Conservation (phyloP, 768 basidiomycete species). For the Phanerodontia chrysosporium region DNA sequence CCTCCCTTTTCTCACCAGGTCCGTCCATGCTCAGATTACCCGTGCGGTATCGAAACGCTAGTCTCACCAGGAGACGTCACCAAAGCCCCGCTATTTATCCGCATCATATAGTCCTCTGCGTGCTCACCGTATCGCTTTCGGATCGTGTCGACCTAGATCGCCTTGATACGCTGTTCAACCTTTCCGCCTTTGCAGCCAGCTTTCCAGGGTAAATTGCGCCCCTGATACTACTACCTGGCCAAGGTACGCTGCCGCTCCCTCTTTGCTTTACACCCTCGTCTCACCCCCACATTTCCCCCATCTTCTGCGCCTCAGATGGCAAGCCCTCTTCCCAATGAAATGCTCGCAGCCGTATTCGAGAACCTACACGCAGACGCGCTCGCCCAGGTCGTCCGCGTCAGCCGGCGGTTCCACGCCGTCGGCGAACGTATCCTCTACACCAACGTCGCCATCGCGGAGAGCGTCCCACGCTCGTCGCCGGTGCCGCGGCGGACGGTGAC, state of each 20-base stretch:
- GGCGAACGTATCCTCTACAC: slow-evolving; percentile 60
- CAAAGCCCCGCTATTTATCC: slow-evolving; percentile 17
- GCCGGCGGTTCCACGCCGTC: slow-evolving; percentile 38
- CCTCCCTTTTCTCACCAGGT: slow-evolving; percentile 9
- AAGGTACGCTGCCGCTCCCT: neutral
- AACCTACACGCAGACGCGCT: slow-evolving; percentile 30
- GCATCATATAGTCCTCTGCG: slow-evolving; percentile 7
- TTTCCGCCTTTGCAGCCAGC: neutral
- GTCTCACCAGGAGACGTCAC: slow-evolving; percentile 12
- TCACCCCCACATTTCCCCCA: slow-evolving; percentile 1
- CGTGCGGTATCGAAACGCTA: neutral
- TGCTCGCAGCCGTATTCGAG: slow-evolving; percentile 44
- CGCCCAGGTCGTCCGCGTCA: slow-evolving; percentile 39
- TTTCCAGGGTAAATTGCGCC: neutral
- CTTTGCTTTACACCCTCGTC: slow-evolving; percentile 2
- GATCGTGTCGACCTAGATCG: slow-evolving; percentile 13
- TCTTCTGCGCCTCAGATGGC: slow-evolving; percentile 3
- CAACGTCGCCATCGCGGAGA: slow-evolving; percentile 45
- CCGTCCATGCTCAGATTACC: neutral
- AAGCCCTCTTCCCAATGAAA: slow-evolving; percentile 49
- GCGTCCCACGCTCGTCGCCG: slow-evolving; percentile 37
- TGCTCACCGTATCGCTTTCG: slow-evolving; percentile 9
- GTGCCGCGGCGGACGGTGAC: slow-evolving; percentile 36
- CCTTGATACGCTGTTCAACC: slow-evolving; percentile 2
- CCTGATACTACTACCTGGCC: neutral